phyloP scores from a whole-genome alignment of 2,329 filamentous ascomycete species.

The Chaetomium sp. region DNA sequence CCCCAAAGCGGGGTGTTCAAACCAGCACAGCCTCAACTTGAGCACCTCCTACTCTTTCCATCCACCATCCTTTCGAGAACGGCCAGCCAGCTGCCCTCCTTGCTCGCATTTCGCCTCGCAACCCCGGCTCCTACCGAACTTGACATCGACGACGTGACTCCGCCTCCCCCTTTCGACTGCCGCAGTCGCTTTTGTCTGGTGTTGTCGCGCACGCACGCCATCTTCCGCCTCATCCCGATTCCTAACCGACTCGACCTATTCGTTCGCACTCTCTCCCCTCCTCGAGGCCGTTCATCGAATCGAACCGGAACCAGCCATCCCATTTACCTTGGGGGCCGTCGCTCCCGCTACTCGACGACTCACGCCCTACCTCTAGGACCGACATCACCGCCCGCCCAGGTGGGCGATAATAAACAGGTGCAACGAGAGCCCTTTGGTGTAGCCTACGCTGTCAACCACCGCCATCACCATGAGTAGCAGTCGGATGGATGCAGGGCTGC shows the following conservation, averaged over 20 bases:
- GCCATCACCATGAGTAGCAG: conserved; percentile 33
- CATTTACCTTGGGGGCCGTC: not conserved
- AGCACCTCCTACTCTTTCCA: not conserved
- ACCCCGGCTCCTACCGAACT: conserved; percentile 8
- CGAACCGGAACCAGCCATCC: too few relatives aligned
- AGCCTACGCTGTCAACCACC: conserved; percentile 24
- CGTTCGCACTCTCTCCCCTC: too few relatives aligned
- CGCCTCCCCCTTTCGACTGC: not conserved
- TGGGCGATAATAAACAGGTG: conserved; percentile 11
- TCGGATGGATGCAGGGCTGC: conserved; percentile 55
- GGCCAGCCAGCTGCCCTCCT: conserved; percentile 14
- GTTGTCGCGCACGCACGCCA: conserved; percentile 4
- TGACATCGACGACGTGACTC: not conserved
- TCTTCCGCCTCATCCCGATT: not conserved
- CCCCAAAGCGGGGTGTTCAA: conserved; percentile 24
- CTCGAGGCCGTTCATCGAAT: too few relatives aligned
- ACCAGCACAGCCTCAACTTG: conserved; percentile 25
- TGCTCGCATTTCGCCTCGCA: conserved; percentile 9
- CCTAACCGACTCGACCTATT: not conserved
- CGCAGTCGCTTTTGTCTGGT: not conserved
- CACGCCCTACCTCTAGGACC: conserved; percentile 23
- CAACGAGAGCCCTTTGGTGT: conserved; percentile 12
- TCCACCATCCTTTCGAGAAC: too few relatives aligned
- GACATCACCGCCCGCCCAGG: conserved; percentile 26
- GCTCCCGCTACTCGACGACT: not conserved